These are phyloP conservation scores for Kwoniella botswanensis DNA, from an alignment of 768 basidiomycete genomes.

Conservation along the genomic window DNA sequence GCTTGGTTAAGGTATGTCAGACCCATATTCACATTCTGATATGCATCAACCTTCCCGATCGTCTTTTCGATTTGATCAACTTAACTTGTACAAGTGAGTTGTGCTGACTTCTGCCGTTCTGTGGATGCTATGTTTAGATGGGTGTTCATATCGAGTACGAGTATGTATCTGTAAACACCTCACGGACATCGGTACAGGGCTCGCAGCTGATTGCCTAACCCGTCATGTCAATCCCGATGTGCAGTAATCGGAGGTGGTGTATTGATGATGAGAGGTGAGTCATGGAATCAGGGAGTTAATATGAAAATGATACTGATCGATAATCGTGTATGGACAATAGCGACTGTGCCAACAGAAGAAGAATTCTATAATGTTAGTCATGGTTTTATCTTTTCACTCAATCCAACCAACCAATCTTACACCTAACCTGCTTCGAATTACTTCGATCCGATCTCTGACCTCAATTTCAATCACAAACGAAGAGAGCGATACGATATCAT, in stretches of 20 bases:
- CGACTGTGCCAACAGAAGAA: slow-evolving; percentile 52
- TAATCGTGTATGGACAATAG: slow-evolving; percentile 15
- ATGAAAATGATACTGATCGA: neutral
- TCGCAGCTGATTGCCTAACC: too few relatives aligned
- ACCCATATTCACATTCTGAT: neutral
- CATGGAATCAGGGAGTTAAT: too few relatives aligned
- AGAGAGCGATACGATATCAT: too few relatives aligned
- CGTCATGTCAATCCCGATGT: too few relatives aligned
- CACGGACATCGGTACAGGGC: neutral
- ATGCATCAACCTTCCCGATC: neutral
- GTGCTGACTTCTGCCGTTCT: too few relatives aligned
- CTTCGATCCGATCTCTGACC: too few relatives aligned
- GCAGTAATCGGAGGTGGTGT: slow-evolving; percentile 45
- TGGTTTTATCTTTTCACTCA: slow-evolving; percentile 1
- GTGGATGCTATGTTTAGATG: slow-evolving; percentile 17
- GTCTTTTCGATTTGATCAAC: too few relatives aligned
- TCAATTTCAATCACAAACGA: too few relatives aligned
- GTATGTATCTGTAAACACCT: slow-evolving; percentile 16
- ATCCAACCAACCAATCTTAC: too few relatives aligned
- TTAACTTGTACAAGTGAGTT: too few relatives aligned
- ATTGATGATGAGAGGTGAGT: slow-evolving; percentile 51
- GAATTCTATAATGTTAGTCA: slow-evolving; percentile 54
- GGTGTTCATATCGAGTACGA: slow-evolving; percentile 26
- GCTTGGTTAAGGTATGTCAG: slow-evolving; percentile 22
- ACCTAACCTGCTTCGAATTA: too few relatives aligned